Conservation (phyloP, 2,329 filamentous ascomycete genomes). For the Aspergillus awamori region DNA sequence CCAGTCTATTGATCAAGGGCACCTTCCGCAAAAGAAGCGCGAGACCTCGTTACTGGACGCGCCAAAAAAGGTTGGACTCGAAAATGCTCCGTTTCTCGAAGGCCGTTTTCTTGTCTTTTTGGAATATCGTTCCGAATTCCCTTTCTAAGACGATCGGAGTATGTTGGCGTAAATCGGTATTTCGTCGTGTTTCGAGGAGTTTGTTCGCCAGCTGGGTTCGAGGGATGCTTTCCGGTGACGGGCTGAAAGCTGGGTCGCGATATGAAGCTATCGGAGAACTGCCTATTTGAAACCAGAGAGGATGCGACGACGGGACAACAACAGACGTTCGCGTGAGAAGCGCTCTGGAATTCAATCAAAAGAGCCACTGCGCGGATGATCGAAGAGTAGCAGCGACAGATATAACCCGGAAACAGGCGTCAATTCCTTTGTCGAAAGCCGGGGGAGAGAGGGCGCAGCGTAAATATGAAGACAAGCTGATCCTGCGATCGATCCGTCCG, state of each 20-base stretch:
- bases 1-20: background rate
- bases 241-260: conserved; percentile 22
- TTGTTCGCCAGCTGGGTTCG: background rate
- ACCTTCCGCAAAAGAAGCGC: background rate
- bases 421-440: conserved; percentile 25
- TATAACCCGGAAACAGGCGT: background rate
- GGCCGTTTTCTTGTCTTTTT: background rate
- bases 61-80: background rate
- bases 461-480: conserved; percentile 22
- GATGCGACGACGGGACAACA: conserved; percentile 22
- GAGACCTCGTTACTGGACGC: background rate
- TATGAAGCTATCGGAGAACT: conserved; percentile 22
- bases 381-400: conserved; percentile 15
- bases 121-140: background rate
- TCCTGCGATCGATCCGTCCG: conserved; percentile 27
- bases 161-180: background rate
- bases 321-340: conserved; percentile 14
- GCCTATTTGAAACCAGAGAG: conserved; percentile 14
- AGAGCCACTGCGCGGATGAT: conserved; percentile 13
- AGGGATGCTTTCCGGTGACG: conserved; percentile 7
- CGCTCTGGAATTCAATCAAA: background rate
- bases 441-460: conserved; percentile 11
- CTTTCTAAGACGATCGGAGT: background rate
- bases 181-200: background rate
- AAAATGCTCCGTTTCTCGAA: background rate